Conservation (phyloP, 257 asterid species). For the Lithospermum erythrorhizon region DNA sequence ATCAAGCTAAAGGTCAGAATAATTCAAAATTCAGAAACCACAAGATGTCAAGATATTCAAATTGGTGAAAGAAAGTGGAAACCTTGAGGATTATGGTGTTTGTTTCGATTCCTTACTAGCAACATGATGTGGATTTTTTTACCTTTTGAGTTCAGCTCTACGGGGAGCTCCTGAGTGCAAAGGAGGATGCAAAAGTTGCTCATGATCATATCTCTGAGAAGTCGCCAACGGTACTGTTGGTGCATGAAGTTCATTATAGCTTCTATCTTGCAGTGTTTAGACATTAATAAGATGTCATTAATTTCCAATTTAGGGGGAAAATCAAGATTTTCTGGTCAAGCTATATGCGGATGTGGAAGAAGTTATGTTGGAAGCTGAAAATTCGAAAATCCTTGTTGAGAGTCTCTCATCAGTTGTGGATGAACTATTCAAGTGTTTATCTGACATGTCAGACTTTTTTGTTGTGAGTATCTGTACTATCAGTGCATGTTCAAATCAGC, state of each 20-base stretch:
- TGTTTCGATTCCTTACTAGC: not conserved
- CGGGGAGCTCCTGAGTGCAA: constrained; percentile 49
- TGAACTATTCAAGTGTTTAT: constrained; percentile 38
- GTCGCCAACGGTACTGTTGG: constrained; percentile 4
- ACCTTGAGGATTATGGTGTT: not conserved
- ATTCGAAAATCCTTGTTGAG: constrained; percentile 32
- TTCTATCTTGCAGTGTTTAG: not conserved
- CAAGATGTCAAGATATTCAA: not conserved
- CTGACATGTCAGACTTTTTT: constrained; percentile 27
- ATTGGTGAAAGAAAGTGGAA: not conserved
- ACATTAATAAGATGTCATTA: not conserved
- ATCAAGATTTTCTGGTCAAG: constrained; percentile 29
- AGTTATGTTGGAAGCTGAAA: constrained; percentile 50
- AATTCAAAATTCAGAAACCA: not conserved
- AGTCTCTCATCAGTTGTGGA: constrained; percentile 43
- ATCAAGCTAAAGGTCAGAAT: not conserved
- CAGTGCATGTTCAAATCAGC: not conserved
- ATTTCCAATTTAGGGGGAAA: constrained; percentile 43
- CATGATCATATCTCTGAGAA: constrained; percentile 41
- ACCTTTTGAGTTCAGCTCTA: constrained; percentile 33
- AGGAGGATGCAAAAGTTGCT: constrained; percentile 56
- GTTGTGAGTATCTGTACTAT: constrained; percentile 41
- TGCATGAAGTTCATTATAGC: not conserved
- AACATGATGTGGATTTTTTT: not conserved
- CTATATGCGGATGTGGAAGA: constrained; percentile 43